phyloP scores from a whole-genome alignment of 306 rosid species.

The Cicer pinnatifidum region DNA sequence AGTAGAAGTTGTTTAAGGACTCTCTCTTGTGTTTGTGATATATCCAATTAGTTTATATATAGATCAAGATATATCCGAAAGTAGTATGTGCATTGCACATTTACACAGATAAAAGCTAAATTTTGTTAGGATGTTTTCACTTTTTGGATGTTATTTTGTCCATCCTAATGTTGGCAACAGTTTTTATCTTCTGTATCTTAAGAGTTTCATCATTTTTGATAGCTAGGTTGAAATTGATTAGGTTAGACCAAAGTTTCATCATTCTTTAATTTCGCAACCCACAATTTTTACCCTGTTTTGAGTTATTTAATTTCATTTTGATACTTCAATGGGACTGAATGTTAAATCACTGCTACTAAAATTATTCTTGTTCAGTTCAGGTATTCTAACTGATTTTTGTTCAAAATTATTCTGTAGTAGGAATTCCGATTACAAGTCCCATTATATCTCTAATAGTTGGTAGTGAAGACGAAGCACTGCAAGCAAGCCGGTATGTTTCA shows the following conservation, averaged over 20 bases:
- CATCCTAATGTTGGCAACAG: not conserved
- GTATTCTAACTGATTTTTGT: too few relatives aligned
- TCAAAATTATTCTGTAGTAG: too few relatives aligned
- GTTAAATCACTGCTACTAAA: too few relatives aligned
- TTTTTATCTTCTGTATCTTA: constrained; percentile 1
- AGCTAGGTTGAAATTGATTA: not conserved
- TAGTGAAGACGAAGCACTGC: too few relatives aligned
- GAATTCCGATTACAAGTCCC: too few relatives aligned
- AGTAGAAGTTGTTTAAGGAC: not conserved
- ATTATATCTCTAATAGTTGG: too few relatives aligned
- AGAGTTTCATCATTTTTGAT: not conserved
- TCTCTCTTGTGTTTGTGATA: not conserved
- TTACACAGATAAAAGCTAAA: not conserved
- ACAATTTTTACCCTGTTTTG: not conserved
- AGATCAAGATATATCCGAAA: not conserved
- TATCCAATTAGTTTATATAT: not conserved
- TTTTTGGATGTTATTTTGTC: constrained; percentile 1
- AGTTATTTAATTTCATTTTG: too few relatives aligned
- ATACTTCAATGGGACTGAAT: too few relatives aligned
- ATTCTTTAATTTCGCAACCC: too few relatives aligned
- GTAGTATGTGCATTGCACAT: not conserved
- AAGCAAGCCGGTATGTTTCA: too few relatives aligned
- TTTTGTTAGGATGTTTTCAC: not conserved
- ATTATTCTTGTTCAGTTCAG: fast-evolving
- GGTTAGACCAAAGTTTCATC: too few relatives aligned